Conservation (phyloP, 495 filamentous ascomycete species). For the Astrothelium macrocarpum region DNA sequence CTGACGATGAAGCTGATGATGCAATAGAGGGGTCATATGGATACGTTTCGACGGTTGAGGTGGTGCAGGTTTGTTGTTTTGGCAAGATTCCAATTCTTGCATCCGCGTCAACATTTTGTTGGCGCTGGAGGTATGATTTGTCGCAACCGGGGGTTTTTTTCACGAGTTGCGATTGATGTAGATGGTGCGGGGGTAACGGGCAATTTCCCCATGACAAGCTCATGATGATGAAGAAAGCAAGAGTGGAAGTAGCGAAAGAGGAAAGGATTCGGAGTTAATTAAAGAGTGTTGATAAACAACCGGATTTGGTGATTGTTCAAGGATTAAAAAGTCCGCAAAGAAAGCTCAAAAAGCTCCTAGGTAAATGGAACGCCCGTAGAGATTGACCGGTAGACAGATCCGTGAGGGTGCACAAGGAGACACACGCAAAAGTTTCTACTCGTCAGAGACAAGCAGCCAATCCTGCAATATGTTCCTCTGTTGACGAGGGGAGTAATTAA, state of each 20-base stretch:
- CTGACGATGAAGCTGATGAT: constrained; percentile 23
- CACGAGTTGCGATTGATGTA: neutral
- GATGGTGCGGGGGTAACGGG: neutral
- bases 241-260: neutral
- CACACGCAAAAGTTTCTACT: neutral
- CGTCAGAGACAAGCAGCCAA: neutral
- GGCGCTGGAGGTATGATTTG: neutral
- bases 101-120: neutral
- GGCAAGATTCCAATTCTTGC: neutral
- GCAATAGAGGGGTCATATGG: constrained; percentile 20
- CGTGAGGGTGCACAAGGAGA: neutral
- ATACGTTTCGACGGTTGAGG: neutral
- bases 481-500: neutral
- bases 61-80: neutral
- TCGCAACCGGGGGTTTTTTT: neutral
- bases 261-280: neutral
- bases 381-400: constrained; percentile 7
- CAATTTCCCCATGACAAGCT: neutral
- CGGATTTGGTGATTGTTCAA: neutral
- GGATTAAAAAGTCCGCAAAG: neutral
- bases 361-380: neutral
- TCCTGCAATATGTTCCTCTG: neutral
- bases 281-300: neutral
- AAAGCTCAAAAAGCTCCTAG: neutral
- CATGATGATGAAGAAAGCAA: neutral